Base-by-base conservation (phyloP, 768 basidiomycete genomes). In the Tricholoma matsutake region DNA sequence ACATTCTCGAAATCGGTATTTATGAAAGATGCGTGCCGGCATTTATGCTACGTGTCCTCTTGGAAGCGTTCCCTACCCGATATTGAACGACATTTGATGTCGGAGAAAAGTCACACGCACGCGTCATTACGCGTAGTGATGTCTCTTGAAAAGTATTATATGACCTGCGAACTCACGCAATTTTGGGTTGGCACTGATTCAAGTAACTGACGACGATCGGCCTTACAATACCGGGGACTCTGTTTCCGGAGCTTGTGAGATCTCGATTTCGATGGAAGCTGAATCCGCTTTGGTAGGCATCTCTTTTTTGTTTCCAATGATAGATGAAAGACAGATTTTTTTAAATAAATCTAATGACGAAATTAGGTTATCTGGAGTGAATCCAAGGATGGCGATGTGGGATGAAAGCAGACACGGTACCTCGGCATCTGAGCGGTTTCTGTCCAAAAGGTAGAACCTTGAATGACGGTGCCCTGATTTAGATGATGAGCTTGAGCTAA, bases 381-480 rank as follows among this genome's bases (percentile, higher is more conserved):
- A 25, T 25, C 22, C 22, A 25, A 25, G 22, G 22, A 25, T 3
- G 22, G 22, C 22, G 22, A 25, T 56, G 41, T 57, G 65, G 61
- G 59, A 58, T 31, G 59, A 35, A 57, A 63, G 60, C 56, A 61
- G 64, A 64, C 65, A 25, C 22, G 22, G 60, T 41, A 57, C 66
- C 71, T 73, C 73, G 51, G 70, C 69, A 72, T 70, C 67, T 74
- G 70, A 71, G 71, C 74, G 74, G 75, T 70, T 73, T 77, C 75
- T 76, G 77, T 78, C 76, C 75, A 68, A 67, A 25, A 25, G 22
- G 22, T 25, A 25, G 22, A 25, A 62, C 31, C 59, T 58, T 57
- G 56, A 55, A 58, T 59, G 51, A 60, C 51, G 54, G 61, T n/a
- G 13, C 3, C 41, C 41, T 32, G 63, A 61, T 59, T 61, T 31